Base-by-base conservation (phyloP, 805 yeast genomes). In the Candida vartiovaarae region DNA sequence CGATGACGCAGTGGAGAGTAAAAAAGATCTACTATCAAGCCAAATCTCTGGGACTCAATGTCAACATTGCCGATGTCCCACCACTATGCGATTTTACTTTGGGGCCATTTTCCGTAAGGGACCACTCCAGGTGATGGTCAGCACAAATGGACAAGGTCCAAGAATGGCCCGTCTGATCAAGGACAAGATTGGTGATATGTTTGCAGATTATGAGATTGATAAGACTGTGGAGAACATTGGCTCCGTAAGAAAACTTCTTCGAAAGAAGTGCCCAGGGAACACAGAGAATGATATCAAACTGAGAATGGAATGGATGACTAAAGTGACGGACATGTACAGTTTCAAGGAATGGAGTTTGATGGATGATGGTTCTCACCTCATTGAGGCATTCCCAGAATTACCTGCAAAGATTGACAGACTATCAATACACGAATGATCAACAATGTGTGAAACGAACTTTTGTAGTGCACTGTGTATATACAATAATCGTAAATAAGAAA, bases 31-130 rank as follows among this genome's bases (percentile, higher is more conserved):
- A 81, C 57, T 71, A 75, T 48, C 63, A 68, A 47, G 62, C 71
- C 47, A 65, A 71, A 50, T 53, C 61, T 40, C 53, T 67, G 36
- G 63, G 78, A 45, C 51, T 87, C 60, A 76, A 78, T 26, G 87
- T 84, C 25, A 86, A 86, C 56, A 81, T 85, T 34, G 95, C 95
- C 2, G 95, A 86, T 60, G 83, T 83, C 48, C 95, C 95, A 3
- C 74, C 75, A n/a, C 66, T 78, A 47, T 86, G 95, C 65, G 95
- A 86, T 61, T 86, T 62, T 86, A 84, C 65, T 86, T 86, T 61
- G 95, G 95, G 1, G 76, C 90, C 25, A 79, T 82, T 66, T 79
- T 76, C 60, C 72, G 84, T 55, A 76, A 75, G 50, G 93, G 90
- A 11, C 76, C 80, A 11, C 65, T 86, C 40, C 93, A 85, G 57